A percentile compares a stretch with the other conserved stretches of the same genome.
These are phyloP conservation scores for Phaeomoniella chlamydospora DNA, from an alignment of 2,329 filamentous ascomycete species.

Conservation along the genomic window DNA sequence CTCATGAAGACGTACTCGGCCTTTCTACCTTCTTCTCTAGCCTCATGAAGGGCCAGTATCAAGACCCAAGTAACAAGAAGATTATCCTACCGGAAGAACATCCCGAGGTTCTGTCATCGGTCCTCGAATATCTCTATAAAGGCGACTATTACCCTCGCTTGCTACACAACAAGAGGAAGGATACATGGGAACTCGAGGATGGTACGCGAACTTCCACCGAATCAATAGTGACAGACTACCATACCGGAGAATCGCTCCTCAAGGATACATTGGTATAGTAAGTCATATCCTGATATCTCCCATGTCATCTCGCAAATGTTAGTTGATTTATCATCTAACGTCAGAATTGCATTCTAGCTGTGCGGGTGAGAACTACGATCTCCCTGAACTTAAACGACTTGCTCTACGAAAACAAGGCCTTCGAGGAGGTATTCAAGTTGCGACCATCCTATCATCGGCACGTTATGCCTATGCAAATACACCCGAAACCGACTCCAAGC, in stretches of 20 bases:
- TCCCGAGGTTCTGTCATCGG: conserved; percentile 77
- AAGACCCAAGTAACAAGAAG: conserved; percentile 47
- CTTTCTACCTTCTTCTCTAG: conserved; percentile 66
- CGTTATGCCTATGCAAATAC: conserved; percentile 82
- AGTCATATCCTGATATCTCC: too few relatives aligned
- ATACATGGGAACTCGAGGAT: conserved; percentile 71
- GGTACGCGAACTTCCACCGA: conserved; percentile 28
- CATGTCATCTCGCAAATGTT: too few relatives aligned
- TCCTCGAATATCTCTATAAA: conserved; percentile 87
- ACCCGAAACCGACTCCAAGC: conserved; percentile 77
- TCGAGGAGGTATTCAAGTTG: conserved; percentile 69
- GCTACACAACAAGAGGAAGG: conserved; percentile 64
- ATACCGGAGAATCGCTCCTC: conserved; percentile 56
- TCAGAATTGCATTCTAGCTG: too few relatives aligned
- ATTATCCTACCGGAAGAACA: conserved; percentile 74
- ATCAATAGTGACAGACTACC: conserved; percentile 46
- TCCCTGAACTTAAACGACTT: conserved; percentile 73
- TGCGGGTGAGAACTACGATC: conserved; percentile 67
- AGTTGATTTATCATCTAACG: conserved; percentile 2
- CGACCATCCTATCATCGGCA: conserved; percentile 75
- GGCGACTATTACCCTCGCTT: conserved; percentile 83
- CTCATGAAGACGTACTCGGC: conserved; percentile 73
- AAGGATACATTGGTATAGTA: conserved; percentile 82
- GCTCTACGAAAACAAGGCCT: conserved; percentile 80
- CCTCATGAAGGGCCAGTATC: conserved; percentile 48